Evolutionary conservation across 495 filamentous ascomycete species (phyloP), one percentile per base, ranked within the genome.

Genomic region (Xylaria sp.): DNA sequence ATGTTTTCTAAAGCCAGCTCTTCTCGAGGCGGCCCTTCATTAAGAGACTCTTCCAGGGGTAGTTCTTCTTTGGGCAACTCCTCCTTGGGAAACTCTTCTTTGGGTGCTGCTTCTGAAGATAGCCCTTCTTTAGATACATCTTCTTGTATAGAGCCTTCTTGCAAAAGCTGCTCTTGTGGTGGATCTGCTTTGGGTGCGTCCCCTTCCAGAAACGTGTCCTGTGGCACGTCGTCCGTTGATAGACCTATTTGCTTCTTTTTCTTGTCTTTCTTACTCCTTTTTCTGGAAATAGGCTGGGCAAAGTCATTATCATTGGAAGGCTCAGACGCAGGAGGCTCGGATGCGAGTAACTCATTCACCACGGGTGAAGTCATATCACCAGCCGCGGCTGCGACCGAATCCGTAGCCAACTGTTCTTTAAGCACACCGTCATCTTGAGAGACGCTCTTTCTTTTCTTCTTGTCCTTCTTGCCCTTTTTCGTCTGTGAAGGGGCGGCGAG

Each of bases 191-290:
- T 24, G 19, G 33, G 31, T 63, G 17, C 35, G 7, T 46, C 62
- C 14, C 44, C 43, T 14, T 41, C 48, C 52, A 17, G 9, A 5
- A 37, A 24, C 19, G 26, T 40, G 52, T 55, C 52, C 24, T 61
- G 26, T 29, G 52, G 8, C 29, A 11, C 14, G 6, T 72, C 52
- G 50, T 61, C 53, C 17, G 19, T 5, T 17, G 29, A 61, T n/a
- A n/a, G n/a, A 5, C 2, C 57, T 6, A n/a, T 26, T 61, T 71
- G 69, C 53, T 68, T 68, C 53, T 72, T 69, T 40, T 44, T 69
- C 58, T 76, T 71, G 40, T 70, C 68, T 55, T 71, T 73, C 62
- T 73, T 75, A 48, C 70, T 78, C 37, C 68, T 71, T 21, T 73
- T 71, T 50, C 19, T 52, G 5, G 68, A 37, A 4, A 29, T 40